phyloP scores from a whole-genome alignment of 306 rosid species.

The Acacia melanoxylon region DNA sequence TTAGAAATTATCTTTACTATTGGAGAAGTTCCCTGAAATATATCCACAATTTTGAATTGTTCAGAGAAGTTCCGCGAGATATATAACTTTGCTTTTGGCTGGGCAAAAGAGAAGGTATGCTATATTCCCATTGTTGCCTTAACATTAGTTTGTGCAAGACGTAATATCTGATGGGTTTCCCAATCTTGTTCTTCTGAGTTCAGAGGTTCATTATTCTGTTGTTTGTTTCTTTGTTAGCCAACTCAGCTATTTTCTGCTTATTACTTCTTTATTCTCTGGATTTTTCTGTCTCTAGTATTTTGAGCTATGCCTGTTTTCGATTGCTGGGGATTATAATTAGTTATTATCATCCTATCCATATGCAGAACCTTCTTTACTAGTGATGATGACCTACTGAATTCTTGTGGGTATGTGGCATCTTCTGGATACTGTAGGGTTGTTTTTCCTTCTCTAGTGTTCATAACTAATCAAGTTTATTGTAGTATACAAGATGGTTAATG shows the following conservation, averaged over 20 bases:
- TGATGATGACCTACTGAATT: constrained; percentile 13
- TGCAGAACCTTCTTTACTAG: constrained; percentile 22
- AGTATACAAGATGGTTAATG: constrained; percentile 5
- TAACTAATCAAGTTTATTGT: background rate
- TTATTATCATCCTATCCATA: constrained; percentile 22
- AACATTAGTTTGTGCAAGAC: background rate
- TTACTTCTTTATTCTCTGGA: background rate
- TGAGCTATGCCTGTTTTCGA: background rate
- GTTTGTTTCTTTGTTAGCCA: background rate
- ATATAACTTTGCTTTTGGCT: constrained; percentile 94
- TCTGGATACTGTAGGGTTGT: constrained; percentile 9
- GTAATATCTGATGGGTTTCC: constrained; percentile 6
- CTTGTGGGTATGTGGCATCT: constrained; percentile 18
- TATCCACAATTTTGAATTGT: constrained; percentile 34
- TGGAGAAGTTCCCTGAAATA: constrained; percentile 36
- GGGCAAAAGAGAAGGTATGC: constrained; percentile 99
- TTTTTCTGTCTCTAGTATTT: background rate
- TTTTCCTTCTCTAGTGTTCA: constrained; percentile 9
- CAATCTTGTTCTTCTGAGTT: background rate
- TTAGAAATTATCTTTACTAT: constrained; percentile 12
- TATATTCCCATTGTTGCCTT: constrained; percentile 10
- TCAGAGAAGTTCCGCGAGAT: constrained; percentile 96
- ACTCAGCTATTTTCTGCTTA: background rate
- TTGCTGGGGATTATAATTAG: constrained; percentile 1
- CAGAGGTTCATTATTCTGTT: constrained; percentile 13